These are phyloP conservation scores for Nidula niveotomentosa DNA, from an alignment of 1,284 basidiomycete species.

Conservation along the genomic window DNA sequence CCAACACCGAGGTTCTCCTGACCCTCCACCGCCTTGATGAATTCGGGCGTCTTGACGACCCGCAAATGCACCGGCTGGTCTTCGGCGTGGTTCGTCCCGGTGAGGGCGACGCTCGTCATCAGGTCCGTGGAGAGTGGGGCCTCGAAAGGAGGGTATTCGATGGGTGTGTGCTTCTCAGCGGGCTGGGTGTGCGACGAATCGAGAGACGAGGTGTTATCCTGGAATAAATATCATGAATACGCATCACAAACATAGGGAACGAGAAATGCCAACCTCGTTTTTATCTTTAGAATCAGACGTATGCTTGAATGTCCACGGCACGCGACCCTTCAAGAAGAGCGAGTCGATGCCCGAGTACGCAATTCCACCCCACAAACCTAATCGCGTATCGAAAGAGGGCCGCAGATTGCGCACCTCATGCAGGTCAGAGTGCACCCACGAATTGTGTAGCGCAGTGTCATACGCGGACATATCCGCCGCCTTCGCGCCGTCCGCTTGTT, in stretches of 20 bases:
- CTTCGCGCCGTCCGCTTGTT: conserved; percentile 12
- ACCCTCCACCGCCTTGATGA: conserved; percentile 43
- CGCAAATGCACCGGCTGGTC: conserved; percentile 88
- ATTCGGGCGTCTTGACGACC: conserved; percentile 43
- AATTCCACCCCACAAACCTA: conserved; percentile 90
- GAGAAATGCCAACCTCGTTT: too few relatives aligned
- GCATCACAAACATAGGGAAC: too few relatives aligned
- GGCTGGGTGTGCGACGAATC: conserved; percentile 80
- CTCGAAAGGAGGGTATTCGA: conserved; percentile 90
- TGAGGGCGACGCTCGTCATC: conserved; percentile 88
- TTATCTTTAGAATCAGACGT: conserved; percentile 9
- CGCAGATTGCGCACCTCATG: conserved; percentile 92
- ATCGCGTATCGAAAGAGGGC: conserved; percentile 84
- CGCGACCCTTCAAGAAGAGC: conserved; percentile 82
- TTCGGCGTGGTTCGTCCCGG: too few relatives aligned
- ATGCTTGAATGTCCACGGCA: conserved; percentile 87
- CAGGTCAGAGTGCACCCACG: conserved; percentile 90
- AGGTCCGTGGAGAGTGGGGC: conserved; percentile 94
- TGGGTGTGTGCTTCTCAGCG: conserved; percentile 73
- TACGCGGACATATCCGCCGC: conserved; percentile 77
- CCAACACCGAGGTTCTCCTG: too few relatives aligned
- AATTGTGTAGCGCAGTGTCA: conserved; percentile 70
- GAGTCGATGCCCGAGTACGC: conserved; percentile 91
- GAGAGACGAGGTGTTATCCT: conserved; percentile 44
- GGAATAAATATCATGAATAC: too few relatives aligned